Evolutionary conservation across 1,284 basidiomycete species (phyloP).

Genomic region (Rhodotorula sp.): DNA sequence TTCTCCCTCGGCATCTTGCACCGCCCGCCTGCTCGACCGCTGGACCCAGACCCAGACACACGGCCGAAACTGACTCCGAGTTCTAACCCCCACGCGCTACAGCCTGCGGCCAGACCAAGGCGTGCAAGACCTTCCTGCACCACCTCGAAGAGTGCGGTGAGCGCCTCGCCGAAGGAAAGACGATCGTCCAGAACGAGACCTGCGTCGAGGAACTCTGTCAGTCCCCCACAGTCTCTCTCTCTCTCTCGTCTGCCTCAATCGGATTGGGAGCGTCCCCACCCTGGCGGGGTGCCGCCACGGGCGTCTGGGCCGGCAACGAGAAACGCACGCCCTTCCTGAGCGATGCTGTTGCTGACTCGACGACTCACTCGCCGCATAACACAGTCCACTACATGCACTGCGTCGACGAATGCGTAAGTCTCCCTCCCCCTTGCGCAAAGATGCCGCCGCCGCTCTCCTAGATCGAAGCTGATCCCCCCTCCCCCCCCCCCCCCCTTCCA

Average conservation of each 20-base stretch:
- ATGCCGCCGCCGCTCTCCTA: no score
- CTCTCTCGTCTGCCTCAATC: no score
- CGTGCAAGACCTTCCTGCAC: constrained; percentile 68
- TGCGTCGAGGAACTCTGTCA: constrained; percentile 73
- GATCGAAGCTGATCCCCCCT: not conserved
- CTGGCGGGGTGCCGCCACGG: no score
- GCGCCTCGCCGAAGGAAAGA: constrained; percentile 71
- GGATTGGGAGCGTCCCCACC: no score
- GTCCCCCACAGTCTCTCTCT: constrained; percentile 45
- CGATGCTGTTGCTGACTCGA: no score
- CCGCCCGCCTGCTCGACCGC: not conserved
- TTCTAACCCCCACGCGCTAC: not conserved
- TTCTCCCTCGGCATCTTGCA: not conserved
- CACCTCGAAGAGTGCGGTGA: constrained; percentile 90
- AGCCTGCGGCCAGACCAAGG: constrained; percentile 66
- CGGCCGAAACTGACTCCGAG: not conserved
- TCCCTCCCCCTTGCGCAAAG: no score
- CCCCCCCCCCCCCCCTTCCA: constrained; percentile 16
- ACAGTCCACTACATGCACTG: constrained; percentile 46
- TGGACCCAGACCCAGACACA: not conserved
- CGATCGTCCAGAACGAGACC: constrained; percentile 67
- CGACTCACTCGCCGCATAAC: constrained; percentile 30
- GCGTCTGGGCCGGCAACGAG: not conserved
- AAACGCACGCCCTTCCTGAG: no score
- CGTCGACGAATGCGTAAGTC: constrained; percentile 41